Conservation (phyloP, 805 yeast genomes). For the Saccharomyces cerevisiae region DNA sequence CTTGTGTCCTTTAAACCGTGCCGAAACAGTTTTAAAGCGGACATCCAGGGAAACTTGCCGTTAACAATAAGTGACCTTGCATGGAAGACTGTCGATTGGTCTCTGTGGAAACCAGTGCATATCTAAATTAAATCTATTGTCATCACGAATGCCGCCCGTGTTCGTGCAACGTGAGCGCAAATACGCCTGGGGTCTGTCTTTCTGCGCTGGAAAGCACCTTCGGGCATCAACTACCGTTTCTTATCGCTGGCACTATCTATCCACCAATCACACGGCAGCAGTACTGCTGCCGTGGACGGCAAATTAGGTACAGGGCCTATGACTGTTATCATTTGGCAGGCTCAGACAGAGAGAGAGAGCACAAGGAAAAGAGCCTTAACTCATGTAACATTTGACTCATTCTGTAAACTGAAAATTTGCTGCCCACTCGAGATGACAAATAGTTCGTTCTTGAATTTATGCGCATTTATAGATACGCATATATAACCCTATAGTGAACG, state of each 20-base stretch:
- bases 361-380: background rate
- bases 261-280: background rate
- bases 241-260: background rate
- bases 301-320: background rate
- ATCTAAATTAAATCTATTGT: background rate
- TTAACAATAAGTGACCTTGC: background rate
- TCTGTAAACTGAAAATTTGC: background rate
- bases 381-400: background rate
- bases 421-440: background rate
- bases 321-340: background rate
- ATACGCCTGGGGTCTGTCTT: background rate
- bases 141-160: background rate
- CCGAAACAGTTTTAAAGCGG: background rate
- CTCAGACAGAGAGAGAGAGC: background rate
- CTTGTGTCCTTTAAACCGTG: background rate
- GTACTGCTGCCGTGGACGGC: background rate
- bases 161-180: background rate
- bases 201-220: background rate
- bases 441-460: background rate
- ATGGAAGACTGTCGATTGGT: background rate
- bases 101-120: background rate
- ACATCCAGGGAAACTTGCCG: background rate
- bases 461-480: background rate
- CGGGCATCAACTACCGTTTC: background rate
- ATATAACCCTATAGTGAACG: background rate